phyloP scores from a whole-genome alignment of 2,329 filamentous ascomycete genomes.

The Pseudonectria foliicola region DNA sequence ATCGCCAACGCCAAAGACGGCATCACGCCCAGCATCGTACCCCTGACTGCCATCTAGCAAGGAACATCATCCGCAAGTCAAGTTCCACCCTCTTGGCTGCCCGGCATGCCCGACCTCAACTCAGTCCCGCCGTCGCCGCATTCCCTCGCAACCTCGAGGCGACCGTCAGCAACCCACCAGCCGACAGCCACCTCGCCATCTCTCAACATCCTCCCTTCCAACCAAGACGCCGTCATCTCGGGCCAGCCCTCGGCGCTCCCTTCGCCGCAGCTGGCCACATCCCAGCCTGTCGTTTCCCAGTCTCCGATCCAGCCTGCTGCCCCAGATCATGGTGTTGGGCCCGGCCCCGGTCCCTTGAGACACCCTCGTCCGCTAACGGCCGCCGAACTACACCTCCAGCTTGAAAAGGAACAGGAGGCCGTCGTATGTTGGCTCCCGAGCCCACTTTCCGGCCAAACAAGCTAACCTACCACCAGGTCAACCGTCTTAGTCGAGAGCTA shows the following conservation, averaged over 20 bases:
- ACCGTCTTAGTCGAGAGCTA: conserved; percentile 85
- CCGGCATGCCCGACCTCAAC: conserved; percentile 48
- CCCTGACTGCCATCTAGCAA: conserved; percentile 1
- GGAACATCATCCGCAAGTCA: conserved; percentile 3
- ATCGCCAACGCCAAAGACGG: too few relatives aligned
- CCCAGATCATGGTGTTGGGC: conserved; percentile 37
- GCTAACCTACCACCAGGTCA: conserved; percentile 54
- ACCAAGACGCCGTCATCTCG: conserved; percentile 43
- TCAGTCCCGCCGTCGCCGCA: conserved; percentile 46
- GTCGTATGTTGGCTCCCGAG: too few relatives aligned
- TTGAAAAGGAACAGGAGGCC: conserved; percentile 93
- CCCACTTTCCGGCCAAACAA: background rate
- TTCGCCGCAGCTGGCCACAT: conserved; percentile 22
- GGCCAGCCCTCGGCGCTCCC: conserved; percentile 26
- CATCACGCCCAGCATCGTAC: background rate
- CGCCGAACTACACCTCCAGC: conserved; percentile 78
- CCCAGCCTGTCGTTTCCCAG: conserved; percentile 19
- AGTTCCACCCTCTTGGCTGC: background rate
- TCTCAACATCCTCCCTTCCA: conserved; percentile 51
- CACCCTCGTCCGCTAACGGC: conserved; percentile 84
- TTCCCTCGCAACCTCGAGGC: conserved; percentile 34
- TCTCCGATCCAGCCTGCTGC: conserved; percentile 24
- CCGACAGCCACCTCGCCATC: conserved; percentile 33
- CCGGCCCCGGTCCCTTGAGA: conserved; percentile 65
- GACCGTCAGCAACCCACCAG: conserved; percentile 37